Base-by-base conservation (phyloP, 768 basidiomycete species). In the Polyporus arcularius region DNA sequence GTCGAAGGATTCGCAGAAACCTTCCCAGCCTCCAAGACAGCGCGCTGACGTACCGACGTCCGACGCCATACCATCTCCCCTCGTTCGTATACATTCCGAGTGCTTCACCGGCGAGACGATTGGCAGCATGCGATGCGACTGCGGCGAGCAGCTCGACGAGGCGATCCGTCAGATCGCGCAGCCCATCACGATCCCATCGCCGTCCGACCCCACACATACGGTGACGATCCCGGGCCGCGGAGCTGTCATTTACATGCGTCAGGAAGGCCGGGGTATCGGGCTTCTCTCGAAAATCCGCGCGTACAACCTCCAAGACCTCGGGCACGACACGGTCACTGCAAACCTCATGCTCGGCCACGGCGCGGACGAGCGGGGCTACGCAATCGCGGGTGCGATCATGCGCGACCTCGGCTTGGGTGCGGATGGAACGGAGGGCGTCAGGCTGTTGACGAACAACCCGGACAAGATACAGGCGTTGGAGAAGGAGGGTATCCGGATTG, bases 31-130 rank as follows among this genome's bases (percentile, higher is more conserved):
- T 2, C 21, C 47, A 49, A 41, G 49, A 8, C 28, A 49, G 18
- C 42, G 47, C 28, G 55, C 57, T 47, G 62, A 64, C 56, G 62
- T 64, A 30, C 53, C 55, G 41, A 49, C 55, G 10, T 11, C 56
- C 26, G 67, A 78, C 58, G 67, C 70, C 45, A 71, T 88, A 39
- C 90, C 90, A 1, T 75, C 88, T 0, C 94, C 97, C 0, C 84
- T 98, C 53, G 87, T 99, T 46, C 88, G 97, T 41, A 94, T 99
- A 53, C 97, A 99, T 75, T 97, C 94, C 31, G 97, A 99, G 73
- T 99, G 97, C 73, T 98, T 94, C 76, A 99, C 97, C 0, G 97
- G 97, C 31, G 97, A 98, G 75, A 98, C 96, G 8, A 85, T 98
- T 60, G 97, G 97, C 30, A 88, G 94, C 80, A 95, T 97, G 91